A percentile compares a stretch with the other conserved stretches of the same genome.
phyloP scores from a whole-genome alignment of 2,329 filamentous ascomycete species.

The Colletotrichum echinochloae region DNA sequence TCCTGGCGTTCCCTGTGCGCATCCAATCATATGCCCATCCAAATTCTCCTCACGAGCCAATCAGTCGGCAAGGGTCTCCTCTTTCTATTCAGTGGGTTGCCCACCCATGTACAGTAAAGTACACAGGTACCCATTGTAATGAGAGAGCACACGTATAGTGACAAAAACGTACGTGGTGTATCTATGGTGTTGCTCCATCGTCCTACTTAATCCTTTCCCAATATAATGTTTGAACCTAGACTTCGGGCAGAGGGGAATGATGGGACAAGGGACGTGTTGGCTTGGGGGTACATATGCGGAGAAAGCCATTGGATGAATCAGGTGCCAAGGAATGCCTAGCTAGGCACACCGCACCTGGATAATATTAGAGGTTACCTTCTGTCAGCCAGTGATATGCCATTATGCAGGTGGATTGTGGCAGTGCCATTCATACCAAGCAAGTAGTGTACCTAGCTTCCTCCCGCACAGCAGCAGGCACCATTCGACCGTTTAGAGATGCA shows the following conservation, averaged over 20 bases:
- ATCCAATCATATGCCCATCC: constrained; percentile 27
- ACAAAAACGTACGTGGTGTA: background rate
- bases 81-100: constrained; percentile 24
- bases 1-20: too few relatives aligned
- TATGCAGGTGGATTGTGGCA: constrained; percentile 32
- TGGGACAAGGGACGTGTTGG: background rate
- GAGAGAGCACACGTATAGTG: background rate
- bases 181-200: background rate
- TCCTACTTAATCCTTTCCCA: background rate
- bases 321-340: background rate
- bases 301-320: background rate
- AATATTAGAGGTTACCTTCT: background rate
- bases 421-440: constrained; percentile 15
- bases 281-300: background rate
- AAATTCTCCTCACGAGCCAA: constrained; percentile 14
- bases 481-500: constrained; percentile 10
- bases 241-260: background rate
- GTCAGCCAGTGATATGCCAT: background rate
- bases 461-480: constrained; percentile 4
- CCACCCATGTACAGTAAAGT: background rate
- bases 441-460: too few relatives aligned
- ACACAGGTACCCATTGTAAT: background rate
- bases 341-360: too few relatives aligned
- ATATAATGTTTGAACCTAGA: too few relatives aligned
- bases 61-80: constrained; percentile 15